Base-by-base conservation (phyloP, 2,329 filamentous ascomycete species). In the Talaromyces sp. region DNA sequence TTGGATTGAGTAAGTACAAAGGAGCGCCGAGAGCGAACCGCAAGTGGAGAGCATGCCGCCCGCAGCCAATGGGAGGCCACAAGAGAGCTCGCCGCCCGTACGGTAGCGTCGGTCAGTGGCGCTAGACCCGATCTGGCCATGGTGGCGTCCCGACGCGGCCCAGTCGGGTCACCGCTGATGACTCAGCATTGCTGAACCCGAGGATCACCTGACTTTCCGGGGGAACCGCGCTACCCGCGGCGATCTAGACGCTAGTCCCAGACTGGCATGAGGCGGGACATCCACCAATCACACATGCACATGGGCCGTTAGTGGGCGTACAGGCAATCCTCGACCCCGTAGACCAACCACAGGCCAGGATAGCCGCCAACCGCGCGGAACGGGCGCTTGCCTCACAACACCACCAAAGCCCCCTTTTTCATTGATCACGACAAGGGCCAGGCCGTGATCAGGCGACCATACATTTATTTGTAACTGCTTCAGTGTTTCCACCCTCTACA, bases 291-390 rank as follows among this genome's bases (percentile, higher is more conserved):
- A 53, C 50, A 30, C 12, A 5, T 3, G 16, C 50, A 23, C 27
- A 53, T 2, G 23, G 14, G 4, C 12, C 5, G 2, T 5, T 31
- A 10, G 50, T 4, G n/a, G 14, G 12, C 28, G 12, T 53, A 27
- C 50, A 16, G 50, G 18, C 28, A 53, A 31, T 12, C 23, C 27
- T 31, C 14, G 5, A 31, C 5, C 5, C 5, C 4, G 1, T 9
- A 7, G 6, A 16, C 50, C 50, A 53, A 23, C 28, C 59, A 61
- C 54, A 56, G 40, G n/a, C 23, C 33, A 44, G 18, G 18, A 54
- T 40, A 60, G 57, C 56, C 63, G 65, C 64, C 69, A 75, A 67
- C 67, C 73, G 73, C 73, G 73, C 72, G 72, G 68, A 72, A 74
- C 72, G 70, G 68, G 73, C 73, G 73, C 72, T 72, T 75, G 71